Evolutionary conservation across 2,329 filamentous ascomycete genomes (phyloP), one percentile per base, ranked within the genome.

Genomic region (Lomentospora prolificans): DNA sequence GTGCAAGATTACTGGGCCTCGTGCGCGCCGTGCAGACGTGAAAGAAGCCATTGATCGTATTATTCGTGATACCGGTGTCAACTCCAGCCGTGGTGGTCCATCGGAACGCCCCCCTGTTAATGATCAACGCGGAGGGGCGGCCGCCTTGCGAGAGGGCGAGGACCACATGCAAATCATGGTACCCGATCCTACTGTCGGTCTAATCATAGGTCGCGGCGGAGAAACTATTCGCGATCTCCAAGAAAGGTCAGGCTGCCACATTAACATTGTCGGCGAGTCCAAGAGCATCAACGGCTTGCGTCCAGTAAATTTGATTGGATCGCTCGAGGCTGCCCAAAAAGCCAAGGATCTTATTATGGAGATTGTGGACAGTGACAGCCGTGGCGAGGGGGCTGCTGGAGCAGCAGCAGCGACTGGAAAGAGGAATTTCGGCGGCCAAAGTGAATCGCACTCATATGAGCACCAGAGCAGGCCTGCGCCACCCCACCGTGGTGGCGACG

Each of bases 151-250:
- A 59, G 88, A 92, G 58, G 88, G 86, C 58, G 90, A 95, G 68
- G 87, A 92, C 63, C 89, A 85, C 65, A 84, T 90, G 66, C 89
- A 95, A 70, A 95, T 96, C 64, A 94, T 95, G 88, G 90, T 96
- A 17, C 90, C 90, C 50, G 90, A 96, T 71, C 86, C 90, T 64
- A 96, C 90, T 7, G 90, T 96, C 58, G 90, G 90, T 53, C 76
- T 96, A 50, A 96, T 96, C 63, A 96, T 96, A 66, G 90, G 90
- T n/a, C 87, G 90, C 62, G 89, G 89, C 41, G 90, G 90, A 58
- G 90, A 96, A 72, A 96, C 90, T 1, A 96, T 96, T 64, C 85
- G 90, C 65, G 90, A 96, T 67, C 77, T 96, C 24, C 91, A 96
- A 71, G 90, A 96, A 69, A 81, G 89, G 59, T 94, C 88, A 64